Evolutionary conservation across 169 alveolate species (phyloP), one percentile per base, ranked within the genome.

Genomic region (Plasmodium yoelii): DNA sequence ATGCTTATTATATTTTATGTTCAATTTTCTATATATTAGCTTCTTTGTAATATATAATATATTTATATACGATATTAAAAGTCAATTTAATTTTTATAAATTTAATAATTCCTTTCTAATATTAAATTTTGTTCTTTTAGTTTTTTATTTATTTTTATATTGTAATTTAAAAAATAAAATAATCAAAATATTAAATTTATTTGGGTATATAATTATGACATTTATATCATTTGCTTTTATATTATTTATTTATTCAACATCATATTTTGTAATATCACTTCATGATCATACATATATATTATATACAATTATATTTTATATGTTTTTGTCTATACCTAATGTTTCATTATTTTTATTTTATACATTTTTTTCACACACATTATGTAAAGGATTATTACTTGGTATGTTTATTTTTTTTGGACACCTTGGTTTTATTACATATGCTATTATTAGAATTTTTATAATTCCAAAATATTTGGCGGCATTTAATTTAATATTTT

Each of bases 101-200:
- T 59, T 57, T 12, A 73, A 73, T 73, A 61, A 59, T 10, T 44
- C 63, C 8, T 51, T 64, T 12, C 3, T 73, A n/a, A 18, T 22
- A 15, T 5, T 60, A 60, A 73, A 73, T 46, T 60, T 24, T 0
- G 56, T 59, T 12, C 47, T 60, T 59, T 39, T 73, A 5, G 7
- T 73, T 59, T 73, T 73, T 57, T 73, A 44, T 61, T 42, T 73
- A 39, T 73, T 59, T 19, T 59, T 73, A 15, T 73, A 59, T 73
- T 73, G 5, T 46, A 18, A 34, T 7, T 44, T 73, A 56, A 57
- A 73, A 26, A 55, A 28, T 44, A 46, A 42, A 5, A 12, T 73
- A n/a, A 39, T 73, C 46, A 73, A 57, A 73, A 57, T 73, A 47
- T 44, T 73, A 73, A 59, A 60, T 60, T 5, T 73, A 12, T 56